Conservation (phyloP, 2,329 filamentous ascomycete genomes). For the Ilyonectria destructans region DNA sequence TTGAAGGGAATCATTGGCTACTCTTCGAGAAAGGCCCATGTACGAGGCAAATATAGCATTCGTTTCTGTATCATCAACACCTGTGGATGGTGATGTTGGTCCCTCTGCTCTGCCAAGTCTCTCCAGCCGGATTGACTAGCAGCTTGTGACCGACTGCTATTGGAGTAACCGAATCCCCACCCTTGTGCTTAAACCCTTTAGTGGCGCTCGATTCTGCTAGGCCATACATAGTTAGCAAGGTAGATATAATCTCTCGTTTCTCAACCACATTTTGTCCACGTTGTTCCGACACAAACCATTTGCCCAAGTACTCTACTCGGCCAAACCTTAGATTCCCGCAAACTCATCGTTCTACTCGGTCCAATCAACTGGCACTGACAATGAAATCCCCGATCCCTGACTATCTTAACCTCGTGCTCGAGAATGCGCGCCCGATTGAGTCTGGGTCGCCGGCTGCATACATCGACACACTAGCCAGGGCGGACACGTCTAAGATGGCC, state of each 20-base stretch:
- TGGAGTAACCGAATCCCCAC: neutral
- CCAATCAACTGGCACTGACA: neutral
- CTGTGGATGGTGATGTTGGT: neutral
- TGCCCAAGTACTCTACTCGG: neutral
- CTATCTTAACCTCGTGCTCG: slow-evolving; percentile 53
- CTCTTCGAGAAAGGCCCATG: neutral
- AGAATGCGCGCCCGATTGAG: slow-evolving; percentile 51
- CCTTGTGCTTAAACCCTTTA: neutral
- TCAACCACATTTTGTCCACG: no score
- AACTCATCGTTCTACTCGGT: neutral
- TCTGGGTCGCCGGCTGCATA: slow-evolving; percentile 54
- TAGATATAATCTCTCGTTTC: neutral
- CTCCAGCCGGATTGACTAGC: neutral
- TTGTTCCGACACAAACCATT: neutral
- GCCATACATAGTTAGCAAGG: neutral
- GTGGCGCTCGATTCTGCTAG: neutral
- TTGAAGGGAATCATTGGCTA: no score
- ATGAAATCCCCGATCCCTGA: slow-evolving; percentile 57
- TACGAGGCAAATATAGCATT: neutral
- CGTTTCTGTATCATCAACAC: neutral
- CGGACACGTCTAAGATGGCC: slow-evolving; percentile 58
- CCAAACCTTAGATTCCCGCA: neutral
- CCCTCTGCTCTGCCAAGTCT: neutral
- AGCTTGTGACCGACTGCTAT: neutral
- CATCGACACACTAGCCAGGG: slow-evolving; percentile 57